Base-by-base conservation (phyloP, 108 stramenopile genomes). In the Cyclotella kingstonii region DNA sequence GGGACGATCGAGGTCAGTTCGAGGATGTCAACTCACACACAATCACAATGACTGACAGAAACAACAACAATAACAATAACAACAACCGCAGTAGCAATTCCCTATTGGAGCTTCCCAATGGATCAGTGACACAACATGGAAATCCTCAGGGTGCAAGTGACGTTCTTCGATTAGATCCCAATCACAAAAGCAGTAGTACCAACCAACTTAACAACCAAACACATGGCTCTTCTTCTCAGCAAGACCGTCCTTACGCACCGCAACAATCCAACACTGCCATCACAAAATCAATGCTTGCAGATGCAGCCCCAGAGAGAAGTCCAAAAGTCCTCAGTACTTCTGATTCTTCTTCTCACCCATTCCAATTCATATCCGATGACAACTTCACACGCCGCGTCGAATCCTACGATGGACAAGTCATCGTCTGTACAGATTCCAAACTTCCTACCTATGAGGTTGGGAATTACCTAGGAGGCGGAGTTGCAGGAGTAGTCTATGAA, bases 401-500 rank as follows among this genome's bases (percentile, higher is more conserved):
- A 61, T 52, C 73, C 8, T 92, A 87, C 47, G 91, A 92, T 79
- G 91, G 91, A 18, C 80, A 82, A 60, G 78, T 89, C 2, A 83
- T 92, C 33, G 64, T 62, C 1, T 88, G 89, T 7, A 81, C 87
- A 47, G 79, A 81, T 34, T 68, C 70, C 11, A 59, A 35, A 14
- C 57, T 70, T 31, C 83, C 85, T 18, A 82, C 81, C 0, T 92
- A 92, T 47, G 84, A 89, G 49, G 81, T 92, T 19, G 91, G 87
- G 39, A 89, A 89, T 60, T 92, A 92, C 67, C 56, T 89, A 25
- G 91, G 91, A 36, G 91, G 87, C 9, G 91, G 91, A 23, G 91
- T 92, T 12, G 91, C 91, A 1, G 91, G 91, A 10, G 91, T 92
- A 1, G 91, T 92, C 11, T 92, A 92, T 53, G 87, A 92, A 66